A percentile compares a stretch with the other conserved stretches of the same genome.
Conservation (phyloP, 805 yeast genomes). For the Helenozyma baotianmanensis region DNA sequence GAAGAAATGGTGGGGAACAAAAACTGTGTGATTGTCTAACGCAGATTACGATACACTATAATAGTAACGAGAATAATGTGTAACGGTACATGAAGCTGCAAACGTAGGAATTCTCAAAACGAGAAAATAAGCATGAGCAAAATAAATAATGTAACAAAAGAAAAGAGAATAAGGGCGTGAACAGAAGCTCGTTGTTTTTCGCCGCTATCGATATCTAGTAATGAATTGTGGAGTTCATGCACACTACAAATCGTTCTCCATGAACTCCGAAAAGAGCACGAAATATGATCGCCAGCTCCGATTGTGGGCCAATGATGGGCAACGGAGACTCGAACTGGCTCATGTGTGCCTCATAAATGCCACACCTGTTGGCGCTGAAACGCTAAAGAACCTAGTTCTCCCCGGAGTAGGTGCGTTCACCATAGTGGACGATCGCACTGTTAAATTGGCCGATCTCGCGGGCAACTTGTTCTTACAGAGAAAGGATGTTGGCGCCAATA, state of each 20-base stretch:
- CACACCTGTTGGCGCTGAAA: constrained; percentile 58
- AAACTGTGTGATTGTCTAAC: constrained; percentile 13
- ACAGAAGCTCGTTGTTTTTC: too few relatives aligned
- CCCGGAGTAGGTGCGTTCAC: constrained; percentile 68
- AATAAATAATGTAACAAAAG: too few relatives aligned
- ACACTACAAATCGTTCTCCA: too few relatives aligned
- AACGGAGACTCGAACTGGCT: constrained; percentile 49
- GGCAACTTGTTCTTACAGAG: constrained; percentile 59
- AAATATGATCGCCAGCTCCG: constrained; percentile 86
- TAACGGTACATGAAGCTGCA: not conserved
- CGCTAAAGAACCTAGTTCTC: constrained; percentile 69
- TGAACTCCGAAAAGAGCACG: constrained; percentile 21
- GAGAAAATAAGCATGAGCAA: too few relatives aligned
- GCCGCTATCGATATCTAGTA: too few relatives aligned
- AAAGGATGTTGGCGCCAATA: constrained; percentile 38
- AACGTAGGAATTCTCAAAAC: too few relatives aligned
- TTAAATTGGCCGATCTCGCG: constrained; percentile 42
- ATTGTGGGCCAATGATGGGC: constrained; percentile 82
- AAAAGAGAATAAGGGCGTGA: too few relatives aligned
- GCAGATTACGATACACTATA: too few relatives aligned
- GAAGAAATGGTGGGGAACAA: constrained; percentile 25
- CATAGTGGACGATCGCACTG: constrained; percentile 46
- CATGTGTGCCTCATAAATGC: constrained; percentile 61
- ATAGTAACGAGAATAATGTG: not conserved
- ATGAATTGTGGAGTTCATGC: too few relatives aligned